Conservation (phyloP, 1,139 yeast species). For the Schwanniomyces etchellsii region DNA sequence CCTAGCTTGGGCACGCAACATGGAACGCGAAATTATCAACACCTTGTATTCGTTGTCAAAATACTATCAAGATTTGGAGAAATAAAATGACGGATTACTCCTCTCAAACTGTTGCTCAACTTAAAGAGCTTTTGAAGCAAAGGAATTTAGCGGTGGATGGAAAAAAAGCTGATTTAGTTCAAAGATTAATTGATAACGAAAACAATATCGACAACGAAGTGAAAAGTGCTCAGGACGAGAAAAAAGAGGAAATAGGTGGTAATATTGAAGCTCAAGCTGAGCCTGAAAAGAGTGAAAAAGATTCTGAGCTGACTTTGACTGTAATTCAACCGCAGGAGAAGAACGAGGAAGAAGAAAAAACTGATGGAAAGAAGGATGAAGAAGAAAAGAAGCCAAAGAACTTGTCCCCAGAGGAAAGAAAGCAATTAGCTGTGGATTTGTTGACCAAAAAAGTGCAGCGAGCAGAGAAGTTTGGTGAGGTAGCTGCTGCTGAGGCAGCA, state of each 20-base stretch:
- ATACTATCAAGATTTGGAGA: too few relatives aligned
- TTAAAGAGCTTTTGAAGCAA: constrained; percentile 69
- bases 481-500: constrained; percentile 45
- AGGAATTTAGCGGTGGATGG: constrained; percentile 72
- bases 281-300: constrained; percentile 5
- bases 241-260: constrained; percentile 15
- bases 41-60: too few relatives aligned
- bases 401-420: constrained; percentile 63
- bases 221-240: constrained; percentile 6
- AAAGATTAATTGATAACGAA: constrained; percentile 42
- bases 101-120: constrained; percentile 72
- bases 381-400: constrained; percentile 31
- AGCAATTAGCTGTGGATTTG: constrained; percentile 61
- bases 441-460: constrained; percentile 64
- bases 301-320: constrained; percentile 9
- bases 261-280: constrained; percentile 12
- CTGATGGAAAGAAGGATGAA: not conserved
- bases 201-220: constrained; percentile 7
- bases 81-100: constrained; percentile 57
- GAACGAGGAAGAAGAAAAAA: constrained; percentile 4
- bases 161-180: constrained; percentile 76
- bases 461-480: constrained; percentile 74
- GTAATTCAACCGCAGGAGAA: constrained; percentile 11
- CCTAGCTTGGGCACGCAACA: too few relatives aligned
- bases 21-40: too few relatives aligned